Percentiles rank a stretch among this genome's conserved stretches.
Conservation (phyloP, 1,139 yeast genomes). For the Geotrichum candidum region DNA sequence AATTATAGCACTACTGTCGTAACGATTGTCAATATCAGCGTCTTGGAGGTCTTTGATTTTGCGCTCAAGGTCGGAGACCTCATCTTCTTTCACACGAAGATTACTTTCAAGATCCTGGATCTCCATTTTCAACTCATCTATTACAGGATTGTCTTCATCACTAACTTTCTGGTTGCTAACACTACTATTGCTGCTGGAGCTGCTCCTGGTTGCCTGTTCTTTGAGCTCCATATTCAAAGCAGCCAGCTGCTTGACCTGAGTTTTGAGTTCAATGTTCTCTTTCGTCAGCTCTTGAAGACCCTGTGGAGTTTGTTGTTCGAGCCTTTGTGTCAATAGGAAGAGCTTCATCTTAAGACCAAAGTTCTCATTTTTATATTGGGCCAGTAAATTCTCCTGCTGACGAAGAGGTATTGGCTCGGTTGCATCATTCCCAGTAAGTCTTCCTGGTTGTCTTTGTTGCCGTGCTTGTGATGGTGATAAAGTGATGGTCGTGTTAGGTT, state of each 20-base stretch:
- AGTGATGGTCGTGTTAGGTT: not conserved
- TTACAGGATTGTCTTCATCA: conserved; percentile 1
- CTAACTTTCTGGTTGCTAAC: not conserved
- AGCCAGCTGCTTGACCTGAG: conserved; percentile 22
- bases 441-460: not conserved
- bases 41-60: conserved; percentile 21
- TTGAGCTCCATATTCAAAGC: conserved; percentile 19
- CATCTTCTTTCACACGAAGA: conserved; percentile 21
- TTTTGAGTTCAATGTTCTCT: conserved; percentile 23
- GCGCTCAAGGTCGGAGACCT: conserved; percentile 23
- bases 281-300: conserved; percentile 19
- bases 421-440: conserved; percentile 11
- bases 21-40: conserved; percentile 27
- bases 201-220: conserved; percentile 12
- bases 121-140: conserved; percentile 2
- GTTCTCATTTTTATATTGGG: conserved; percentile 53
- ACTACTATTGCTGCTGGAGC: conserved; percentile 9
- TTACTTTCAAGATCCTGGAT: conserved; percentile 19
- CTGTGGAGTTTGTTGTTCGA: conserved; percentile 21
- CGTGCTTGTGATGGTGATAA: not conserved
- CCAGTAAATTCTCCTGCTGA: conserved; percentile 36
- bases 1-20: conserved; percentile 16
- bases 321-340: conserved; percentile 19
- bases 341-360: conserved; percentile 53
- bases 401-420: conserved; percentile 23